Percentiles rank a stretch among this genome's conserved stretches.
Evolutionary conservation across 1,284 basidiomycete genomes (phyloP).

Genomic region (Schizophyllum commune): DNA sequence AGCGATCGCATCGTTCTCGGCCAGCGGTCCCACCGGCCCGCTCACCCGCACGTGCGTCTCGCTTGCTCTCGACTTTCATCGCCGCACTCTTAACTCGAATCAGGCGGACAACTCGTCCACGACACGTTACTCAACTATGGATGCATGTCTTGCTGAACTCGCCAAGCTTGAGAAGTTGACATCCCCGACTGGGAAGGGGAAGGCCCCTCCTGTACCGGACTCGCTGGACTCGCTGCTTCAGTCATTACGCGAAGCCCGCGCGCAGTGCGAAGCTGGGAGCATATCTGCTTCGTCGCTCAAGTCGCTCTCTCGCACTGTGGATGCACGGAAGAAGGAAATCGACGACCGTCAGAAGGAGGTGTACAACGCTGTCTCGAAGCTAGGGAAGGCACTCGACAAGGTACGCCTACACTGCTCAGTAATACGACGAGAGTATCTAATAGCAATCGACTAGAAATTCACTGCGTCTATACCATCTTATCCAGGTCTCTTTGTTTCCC

Average conservation of each 20-base stretch:
- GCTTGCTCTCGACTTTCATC: background rate
- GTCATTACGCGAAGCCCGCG: slow-evolving; percentile 51
- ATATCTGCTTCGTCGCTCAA: slow-evolving; percentile 46
- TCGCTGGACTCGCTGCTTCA: slow-evolving; percentile 66
- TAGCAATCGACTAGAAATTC: slow-evolving; percentile 51
- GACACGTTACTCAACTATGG: slow-evolving; percentile 39
- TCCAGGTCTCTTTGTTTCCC: slow-evolving; percentile 60
- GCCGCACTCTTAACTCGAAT: background rate
- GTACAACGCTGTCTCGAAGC: slow-evolving; percentile 64
- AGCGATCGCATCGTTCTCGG: background rate
- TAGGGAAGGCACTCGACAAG: slow-evolving; percentile 87
- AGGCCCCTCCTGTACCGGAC: slow-evolving; percentile 48
- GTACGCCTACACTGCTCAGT: slow-evolving; percentile 29
- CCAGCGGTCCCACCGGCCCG: no score
- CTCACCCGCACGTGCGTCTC: background rate
- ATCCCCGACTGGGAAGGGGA: slow-evolving; percentile 38
- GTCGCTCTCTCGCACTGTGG: slow-evolving; percentile 51
- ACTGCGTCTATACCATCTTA: slow-evolving; percentile 57
- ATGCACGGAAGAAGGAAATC: slow-evolving; percentile 72
- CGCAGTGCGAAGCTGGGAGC: slow-evolving; percentile 44
- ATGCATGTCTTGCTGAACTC: slow-evolving; percentile 65
- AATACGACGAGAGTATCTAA: slow-evolving; percentile 5
- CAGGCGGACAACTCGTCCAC: background rate
- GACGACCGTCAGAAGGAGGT: slow-evolving; percentile 86
- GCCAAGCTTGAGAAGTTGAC: slow-evolving; percentile 62